Conservation (phyloP, 1,139 yeast genomes). For the Starmera stellimalicola region DNA sequence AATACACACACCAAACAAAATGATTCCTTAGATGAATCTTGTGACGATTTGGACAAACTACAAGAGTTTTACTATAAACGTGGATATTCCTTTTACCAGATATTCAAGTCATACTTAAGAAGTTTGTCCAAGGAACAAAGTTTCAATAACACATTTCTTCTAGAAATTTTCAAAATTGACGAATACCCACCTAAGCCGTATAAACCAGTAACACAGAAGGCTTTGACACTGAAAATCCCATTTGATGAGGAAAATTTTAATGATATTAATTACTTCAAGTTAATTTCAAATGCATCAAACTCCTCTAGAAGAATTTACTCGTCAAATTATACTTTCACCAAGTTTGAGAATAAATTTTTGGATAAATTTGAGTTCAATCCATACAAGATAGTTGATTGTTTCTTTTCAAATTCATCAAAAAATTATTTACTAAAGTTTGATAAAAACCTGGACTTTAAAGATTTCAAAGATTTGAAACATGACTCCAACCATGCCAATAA, state of each 20-base stretch:
- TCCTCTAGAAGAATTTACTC: constrained; percentile 26
- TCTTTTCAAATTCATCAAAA: constrained; percentile 25
- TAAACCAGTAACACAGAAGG: constrained; percentile 22
- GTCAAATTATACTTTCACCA: constrained; percentile 23
- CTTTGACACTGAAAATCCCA: constrained; percentile 25
- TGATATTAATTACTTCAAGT: constrained; percentile 19
- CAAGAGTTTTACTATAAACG: constrained; percentile 18
- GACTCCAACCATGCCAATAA: constrained; percentile 16
- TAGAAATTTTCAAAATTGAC: constrained; percentile 22
- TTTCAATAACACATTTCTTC: constrained; percentile 19
- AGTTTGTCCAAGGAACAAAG: constrained; percentile 22
- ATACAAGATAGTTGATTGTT: constrained; percentile 21
- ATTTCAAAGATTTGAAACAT: constrained; percentile 17
- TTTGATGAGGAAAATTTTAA: constrained; percentile 10
- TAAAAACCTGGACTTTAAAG: constrained; percentile 19
- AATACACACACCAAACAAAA: constrained; percentile 2
- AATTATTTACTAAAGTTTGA: constrained; percentile 24
- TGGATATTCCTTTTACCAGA: constrained; percentile 21
- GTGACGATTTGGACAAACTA: constrained; percentile 16
- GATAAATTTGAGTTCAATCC: constrained; percentile 25
- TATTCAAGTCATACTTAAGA: constrained; percentile 23
- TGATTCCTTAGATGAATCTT: constrained; percentile 1
- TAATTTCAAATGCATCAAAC: constrained; percentile 23
- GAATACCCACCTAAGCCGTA: constrained; percentile 23
- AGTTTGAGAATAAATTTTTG: constrained; percentile 23